Evolutionary conservation across 2,329 filamentous ascomycete species (phyloP).

Genomic region (Monilinia polystroma): DNA sequence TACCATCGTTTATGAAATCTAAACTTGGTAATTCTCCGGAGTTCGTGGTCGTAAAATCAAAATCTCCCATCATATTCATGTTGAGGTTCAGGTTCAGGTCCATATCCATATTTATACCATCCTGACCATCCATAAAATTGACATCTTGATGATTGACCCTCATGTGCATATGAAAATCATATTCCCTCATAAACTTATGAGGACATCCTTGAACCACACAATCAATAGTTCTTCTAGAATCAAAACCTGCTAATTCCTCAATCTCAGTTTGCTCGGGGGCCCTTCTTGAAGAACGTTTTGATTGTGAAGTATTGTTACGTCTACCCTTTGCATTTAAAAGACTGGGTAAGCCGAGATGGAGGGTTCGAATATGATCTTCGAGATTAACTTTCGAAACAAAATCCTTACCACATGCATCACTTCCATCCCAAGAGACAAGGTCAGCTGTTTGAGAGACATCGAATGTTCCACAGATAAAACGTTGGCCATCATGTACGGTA

Average conservation of each 20-base stretch:
- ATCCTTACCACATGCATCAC: constrained; percentile 69
- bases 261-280: constrained; percentile 37
- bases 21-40: constrained; percentile 11
- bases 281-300: constrained; percentile 3
- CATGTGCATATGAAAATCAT: constrained; percentile 58
- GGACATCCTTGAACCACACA: constrained; percentile 53
- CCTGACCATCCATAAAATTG: constrained; percentile 5
- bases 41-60: not conserved
- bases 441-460: constrained; percentile 58
- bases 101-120: not conserved
- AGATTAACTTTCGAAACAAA: constrained; percentile 77
- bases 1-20: constrained; percentile 9
- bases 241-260: constrained; percentile 54
- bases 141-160: constrained; percentile 44
- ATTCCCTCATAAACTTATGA: constrained; percentile 56
- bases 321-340: constrained; percentile 42
- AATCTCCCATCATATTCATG: not conserved
- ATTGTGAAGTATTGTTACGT: constrained; percentile 32
- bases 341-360: constrained; percentile 66
- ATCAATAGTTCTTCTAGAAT: constrained; percentile 46
- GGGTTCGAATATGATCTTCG: constrained; percentile 79
- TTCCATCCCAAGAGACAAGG: constrained; percentile 61
- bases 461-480: constrained; percentile 75
- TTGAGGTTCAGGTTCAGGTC: constrained; percentile 1
- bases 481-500: constrained; percentile 71